Conservation (phyloP, 768 basidiomycete species). For the Pleurotus tuoliensis region DNA sequence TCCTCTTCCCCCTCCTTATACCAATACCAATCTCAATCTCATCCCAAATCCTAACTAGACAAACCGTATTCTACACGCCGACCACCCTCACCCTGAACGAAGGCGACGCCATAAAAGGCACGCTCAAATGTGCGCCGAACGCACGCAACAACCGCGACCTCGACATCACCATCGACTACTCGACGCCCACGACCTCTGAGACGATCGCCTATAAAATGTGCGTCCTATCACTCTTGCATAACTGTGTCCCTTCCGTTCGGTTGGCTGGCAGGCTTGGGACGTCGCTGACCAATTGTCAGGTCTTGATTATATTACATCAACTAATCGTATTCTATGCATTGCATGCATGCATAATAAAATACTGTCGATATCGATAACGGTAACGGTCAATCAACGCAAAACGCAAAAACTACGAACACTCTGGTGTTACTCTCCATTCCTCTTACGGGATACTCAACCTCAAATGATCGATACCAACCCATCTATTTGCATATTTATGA, state of each 20-base stretch:
- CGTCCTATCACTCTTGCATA: slow-evolving; percentile 35
- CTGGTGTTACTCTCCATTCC: neutral
- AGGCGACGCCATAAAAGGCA: slow-evolving; percentile 72
- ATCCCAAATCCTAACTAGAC: slow-evolving; percentile 39
- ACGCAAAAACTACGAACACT: neutral
- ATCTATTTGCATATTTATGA: neutral
- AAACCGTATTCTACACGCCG: slow-evolving; percentile 98
- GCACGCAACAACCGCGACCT: slow-evolving; percentile 91
- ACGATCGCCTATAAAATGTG: slow-evolving; percentile 82
- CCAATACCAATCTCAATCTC: neutral
- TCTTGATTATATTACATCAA: slow-evolving; percentile 33
- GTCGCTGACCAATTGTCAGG: slow-evolving; percentile 54
- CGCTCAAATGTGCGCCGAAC: slow-evolving; percentile 81
- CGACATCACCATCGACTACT: slow-evolving; percentile 82
- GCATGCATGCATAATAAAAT: neutral
- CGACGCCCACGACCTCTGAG: slow-evolving; percentile 30
- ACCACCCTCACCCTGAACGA: slow-evolving; percentile 64
- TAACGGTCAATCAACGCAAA: neutral
- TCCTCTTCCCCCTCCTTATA: neutral
- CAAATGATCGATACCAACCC: neutral
- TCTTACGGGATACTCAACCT: neutral
- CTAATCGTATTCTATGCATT: neutral
- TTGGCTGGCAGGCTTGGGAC: slow-evolving; percentile 14
- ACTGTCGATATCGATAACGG: neutral
- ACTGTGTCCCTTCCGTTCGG: neutral